These are phyloP conservation scores for Chamaecrista fasciculata DNA, from an alignment of 306 rosid species.

Conservation along the genomic window DNA sequence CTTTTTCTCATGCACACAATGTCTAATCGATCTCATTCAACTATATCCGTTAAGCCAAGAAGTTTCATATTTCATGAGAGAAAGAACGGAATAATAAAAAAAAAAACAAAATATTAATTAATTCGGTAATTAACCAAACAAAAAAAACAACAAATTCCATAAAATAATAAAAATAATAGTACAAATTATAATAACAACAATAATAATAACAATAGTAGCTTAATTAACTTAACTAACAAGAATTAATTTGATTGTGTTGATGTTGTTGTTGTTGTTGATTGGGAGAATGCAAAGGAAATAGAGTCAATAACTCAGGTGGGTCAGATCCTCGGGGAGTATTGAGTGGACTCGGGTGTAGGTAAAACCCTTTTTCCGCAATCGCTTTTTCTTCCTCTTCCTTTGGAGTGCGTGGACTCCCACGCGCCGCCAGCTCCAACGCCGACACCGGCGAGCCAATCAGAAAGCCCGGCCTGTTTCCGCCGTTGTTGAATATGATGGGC, in stretches of 20 bases:
- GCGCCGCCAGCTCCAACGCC: conserved; percentile 62
- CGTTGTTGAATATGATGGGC: conserved; percentile 11
- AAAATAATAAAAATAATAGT: neutral
- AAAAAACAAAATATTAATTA: neutral
- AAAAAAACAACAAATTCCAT: neutral
- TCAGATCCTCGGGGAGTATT: conserved; percentile 54
- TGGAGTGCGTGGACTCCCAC: conserved; percentile 62
- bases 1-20: no score
- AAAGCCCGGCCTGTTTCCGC: conserved; percentile 11
- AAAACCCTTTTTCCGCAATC: conserved; percentile 75
- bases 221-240: neutral
- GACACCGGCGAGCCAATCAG: conserved; percentile 75
- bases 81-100: neutral
- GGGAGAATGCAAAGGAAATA: conserved; percentile 87
- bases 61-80: no score
- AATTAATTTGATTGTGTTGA: no score
- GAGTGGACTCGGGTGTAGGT: conserved; percentile 65
- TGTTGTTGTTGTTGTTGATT: neutral
- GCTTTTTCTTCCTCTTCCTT: conserved; percentile 56
- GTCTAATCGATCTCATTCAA: no score
- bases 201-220: neutral
- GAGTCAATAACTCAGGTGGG: conserved; percentile 70
- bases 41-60: no score
- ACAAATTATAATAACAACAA: neutral
- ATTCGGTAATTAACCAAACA: neutral